Conservation (phyloP, 495 filamentous ascomycete species). For the Wilcoxina mikolae region DNA sequence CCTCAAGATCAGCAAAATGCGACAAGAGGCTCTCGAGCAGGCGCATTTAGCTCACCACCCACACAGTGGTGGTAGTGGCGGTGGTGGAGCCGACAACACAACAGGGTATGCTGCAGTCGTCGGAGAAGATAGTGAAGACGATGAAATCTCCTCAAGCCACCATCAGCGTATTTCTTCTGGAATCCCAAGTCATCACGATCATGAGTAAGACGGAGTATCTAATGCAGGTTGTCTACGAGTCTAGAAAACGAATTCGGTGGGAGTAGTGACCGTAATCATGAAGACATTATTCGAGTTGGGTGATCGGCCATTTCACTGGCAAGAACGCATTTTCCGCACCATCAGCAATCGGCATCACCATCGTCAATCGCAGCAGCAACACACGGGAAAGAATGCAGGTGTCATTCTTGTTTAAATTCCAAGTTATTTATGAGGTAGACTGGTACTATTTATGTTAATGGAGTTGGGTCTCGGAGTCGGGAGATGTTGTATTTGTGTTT, state of each 20-base stretch:
- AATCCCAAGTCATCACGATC: neutral
- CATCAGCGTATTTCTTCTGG: slow-evolving; percentile 2
- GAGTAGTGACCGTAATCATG: no score
- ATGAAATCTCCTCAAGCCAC: slow-evolving; percentile 5
- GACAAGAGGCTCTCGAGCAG: slow-evolving; percentile 42
- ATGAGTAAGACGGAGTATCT: neutral
- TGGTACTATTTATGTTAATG: no score
- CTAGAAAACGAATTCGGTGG: neutral
- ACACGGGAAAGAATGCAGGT: no score
- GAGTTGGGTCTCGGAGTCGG: no score
- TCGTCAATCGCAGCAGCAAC: no score
- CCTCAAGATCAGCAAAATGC: slow-evolving; percentile 85
- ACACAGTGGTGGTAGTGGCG: neutral
- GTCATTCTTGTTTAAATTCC: no score
- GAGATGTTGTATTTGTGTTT: no score
- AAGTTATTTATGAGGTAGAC: no score
- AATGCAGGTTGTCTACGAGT: slow-evolving; percentile 1
- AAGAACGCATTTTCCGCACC: no score
- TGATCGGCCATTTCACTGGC: neutral
- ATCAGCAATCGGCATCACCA: no score
- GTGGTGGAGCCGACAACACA: neutral
- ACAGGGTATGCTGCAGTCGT: slow-evolving; percentile 16
- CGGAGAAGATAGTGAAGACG: slow-evolving; percentile 10
- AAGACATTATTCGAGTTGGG: neutral
- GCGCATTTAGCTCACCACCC: slow-evolving; percentile 5